phyloP scores from a whole-genome alignment of 345 rosid species.

The Lepidium sativum region DNA sequence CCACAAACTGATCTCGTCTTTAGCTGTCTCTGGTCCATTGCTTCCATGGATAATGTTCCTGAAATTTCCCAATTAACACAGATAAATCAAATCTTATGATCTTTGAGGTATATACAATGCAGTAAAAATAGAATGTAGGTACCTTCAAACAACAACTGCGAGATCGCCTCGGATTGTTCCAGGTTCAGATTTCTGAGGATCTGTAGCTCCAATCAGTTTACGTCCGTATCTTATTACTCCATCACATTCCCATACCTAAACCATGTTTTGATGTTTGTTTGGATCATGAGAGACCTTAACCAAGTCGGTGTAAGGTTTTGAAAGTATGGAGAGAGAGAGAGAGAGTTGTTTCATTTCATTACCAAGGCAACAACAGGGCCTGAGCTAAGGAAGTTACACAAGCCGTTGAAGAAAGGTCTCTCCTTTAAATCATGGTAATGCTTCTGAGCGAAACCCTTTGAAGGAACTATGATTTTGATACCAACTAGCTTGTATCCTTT shows the following conservation, averaged over 20 bases:
- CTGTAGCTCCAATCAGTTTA: constrained; percentile 82
- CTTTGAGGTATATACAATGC: background rate
- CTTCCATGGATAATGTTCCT: constrained; percentile 91
- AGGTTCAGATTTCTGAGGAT: constrained; percentile 89
- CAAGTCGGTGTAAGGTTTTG: background rate
- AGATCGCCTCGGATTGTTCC: constrained; percentile 92
- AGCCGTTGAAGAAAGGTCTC: constrained; percentile 79
- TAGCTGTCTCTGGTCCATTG: constrained; percentile 84
- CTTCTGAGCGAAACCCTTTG: constrained; percentile 67
- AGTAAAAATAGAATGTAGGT: background rate
- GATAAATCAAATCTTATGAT: background rate
- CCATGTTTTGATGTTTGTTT: background rate
- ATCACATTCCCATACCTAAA: constrained; percentile 97
- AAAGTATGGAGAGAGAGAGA: background rate
- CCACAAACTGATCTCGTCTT: constrained; percentile 74
- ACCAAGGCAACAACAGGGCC: constrained; percentile 95
- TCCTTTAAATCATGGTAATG: constrained; percentile 80
- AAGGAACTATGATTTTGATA: constrained; percentile 59
- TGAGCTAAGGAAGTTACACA: constrained; percentile 89
- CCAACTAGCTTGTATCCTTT: constrained; percentile 93
- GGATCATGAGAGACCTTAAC: background rate
- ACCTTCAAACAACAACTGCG: constrained; percentile 84
- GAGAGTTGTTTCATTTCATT: constrained; percentile 16
- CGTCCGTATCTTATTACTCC: constrained; percentile 79
- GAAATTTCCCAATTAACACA: background rate